Evolutionary conservation across 345 rosid genomes (phyloP), one percentile per base, ranked within the genome.

Genomic region (Acer saccharum): DNA sequence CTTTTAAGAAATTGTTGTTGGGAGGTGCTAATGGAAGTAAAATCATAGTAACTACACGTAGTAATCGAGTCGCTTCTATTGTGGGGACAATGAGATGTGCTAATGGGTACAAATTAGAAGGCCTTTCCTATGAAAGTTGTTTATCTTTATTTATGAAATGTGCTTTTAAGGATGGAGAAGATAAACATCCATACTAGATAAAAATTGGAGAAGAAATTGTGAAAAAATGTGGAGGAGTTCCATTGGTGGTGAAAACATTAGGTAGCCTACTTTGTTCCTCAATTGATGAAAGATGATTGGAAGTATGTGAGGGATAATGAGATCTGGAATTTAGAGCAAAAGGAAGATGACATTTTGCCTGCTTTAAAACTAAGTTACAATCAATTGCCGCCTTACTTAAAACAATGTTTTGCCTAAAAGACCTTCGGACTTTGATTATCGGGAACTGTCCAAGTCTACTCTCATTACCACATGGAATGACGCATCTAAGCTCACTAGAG

Each of bases 211-310:
- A 52, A 14, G 73, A 81, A 21, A 86, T 86, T 3, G 77, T 83
- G 35, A 73, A 1, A 27, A 86, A 83, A 48, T 86, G 89, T 0
- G 82, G 85, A 14, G 80, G 39, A 35, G 39, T 81, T 77, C 85
- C 89, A 29, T 11, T 79, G 55, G 85, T 81, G 0, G 39, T 81
- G 1, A 81, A 13, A n/a, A 13, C 82, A 1, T 1, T 86, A 41
- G 89, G 76, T 1, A 4, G 78, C 10, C 44, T 77, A 10, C 44
- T 86, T 12, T 69, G 17, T 43, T 18, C 52, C 2, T 65, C 69
- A 3, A 23, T 27, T 0, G 60, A 62, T 20, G 78, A 64, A 64
- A 39, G 4, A 12, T 17, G 65, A 79, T 0, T 79, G 86, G 88
- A 23, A 17, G 20, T 29, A 0, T 2, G 72, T 86, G 1, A 63